Percentiles rank a stretch among this genome's conserved stretches.
These are phyloP conservation scores for Nothophoma quercina DNA, from an alignment of 2,329 filamentous ascomycete genomes.

Conservation along the genomic window DNA sequence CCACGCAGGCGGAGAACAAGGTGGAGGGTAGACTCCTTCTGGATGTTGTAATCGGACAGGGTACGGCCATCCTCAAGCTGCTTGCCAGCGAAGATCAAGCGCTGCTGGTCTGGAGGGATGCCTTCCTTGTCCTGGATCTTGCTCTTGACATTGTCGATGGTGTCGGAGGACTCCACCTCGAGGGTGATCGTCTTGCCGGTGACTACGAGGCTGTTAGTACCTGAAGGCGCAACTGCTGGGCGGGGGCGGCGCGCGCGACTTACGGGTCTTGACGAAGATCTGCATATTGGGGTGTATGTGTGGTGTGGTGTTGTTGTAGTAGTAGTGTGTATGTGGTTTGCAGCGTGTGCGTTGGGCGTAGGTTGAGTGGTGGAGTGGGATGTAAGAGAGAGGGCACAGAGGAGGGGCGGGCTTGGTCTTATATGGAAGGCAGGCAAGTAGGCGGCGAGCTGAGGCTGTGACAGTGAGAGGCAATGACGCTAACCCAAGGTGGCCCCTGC, in stretches of 20 bases:
- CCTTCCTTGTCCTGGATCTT: conserved; percentile 99
- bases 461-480: conserved; percentile 44
- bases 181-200: conserved; percentile 74
- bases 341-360: conserved; percentile 15
- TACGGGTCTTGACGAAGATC: conserved; percentile 97
- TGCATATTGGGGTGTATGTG: conserved; percentile 68
- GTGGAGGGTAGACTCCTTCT: conserved; percentile 80
- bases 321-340: conserved; percentile 19
- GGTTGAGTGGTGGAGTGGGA: conserved; percentile 18
- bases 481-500: conserved; percentile 39
- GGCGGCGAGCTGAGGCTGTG: conserved; percentile 47
- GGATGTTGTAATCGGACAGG: conserved; percentile 92
- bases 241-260: conserved; percentile 55
- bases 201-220: conserved; percentile 56
- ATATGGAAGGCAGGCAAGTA: conserved; percentile 36
- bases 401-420: conserved; percentile 36
- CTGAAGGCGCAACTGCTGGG: conserved; percentile 15
- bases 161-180: conserved; percentile 77
- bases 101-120: conserved; percentile 96
- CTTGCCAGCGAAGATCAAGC: conserved; percentile 95
- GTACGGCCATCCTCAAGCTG: conserved; percentile 96
- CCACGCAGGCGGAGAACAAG: conserved; percentile 76
- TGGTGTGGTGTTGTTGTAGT: conserved; percentile 17
- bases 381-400: conserved; percentile 24
- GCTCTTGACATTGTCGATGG: conserved; percentile 94